Conservation (phyloP, 805 yeast species). For the Kuraishia cidri region DNA sequence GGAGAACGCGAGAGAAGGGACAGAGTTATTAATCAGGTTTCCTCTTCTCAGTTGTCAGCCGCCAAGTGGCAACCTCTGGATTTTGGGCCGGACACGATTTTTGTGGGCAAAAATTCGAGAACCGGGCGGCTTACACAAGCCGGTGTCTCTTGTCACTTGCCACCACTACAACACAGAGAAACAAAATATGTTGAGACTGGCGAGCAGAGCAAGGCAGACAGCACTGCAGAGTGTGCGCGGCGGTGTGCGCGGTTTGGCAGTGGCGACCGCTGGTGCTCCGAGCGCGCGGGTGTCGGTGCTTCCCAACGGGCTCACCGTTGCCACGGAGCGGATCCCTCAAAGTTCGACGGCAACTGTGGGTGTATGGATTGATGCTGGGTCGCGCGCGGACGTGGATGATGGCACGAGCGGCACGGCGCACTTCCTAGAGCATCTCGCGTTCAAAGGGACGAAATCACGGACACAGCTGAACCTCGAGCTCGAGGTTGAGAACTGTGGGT, state of each 20-base stretch:
- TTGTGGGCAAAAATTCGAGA: too few relatives aligned
- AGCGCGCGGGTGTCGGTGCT: constrained; percentile 60
- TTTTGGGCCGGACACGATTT: too few relatives aligned
- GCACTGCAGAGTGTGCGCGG: too few relatives aligned
- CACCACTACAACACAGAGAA: too few relatives aligned
- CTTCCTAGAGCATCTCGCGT: constrained; percentile 92
- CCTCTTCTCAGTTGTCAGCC: too few relatives aligned
- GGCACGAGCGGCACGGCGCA: constrained; percentile 93
- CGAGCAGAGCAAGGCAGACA: too few relatives aligned
- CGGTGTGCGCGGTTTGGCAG: neutral
- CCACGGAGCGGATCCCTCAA: constrained; percentile 80
- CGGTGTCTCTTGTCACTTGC: too few relatives aligned
- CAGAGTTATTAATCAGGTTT: too few relatives aligned
- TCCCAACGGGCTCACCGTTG: constrained; percentile 91
- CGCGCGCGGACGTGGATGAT: constrained; percentile 83
- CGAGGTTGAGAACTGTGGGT: constrained; percentile 93
- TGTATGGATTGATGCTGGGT: constrained; percentile 97
- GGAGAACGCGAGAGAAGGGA: neutral
- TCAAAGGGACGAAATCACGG: constrained; percentile 84
- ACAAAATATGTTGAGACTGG: too few relatives aligned
- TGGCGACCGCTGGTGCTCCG: neutral
- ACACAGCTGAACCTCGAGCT: constrained; percentile 78
- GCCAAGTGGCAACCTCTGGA: too few relatives aligned
- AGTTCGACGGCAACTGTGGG: constrained; percentile 96
- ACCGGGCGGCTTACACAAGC: too few relatives aligned